A percentile compares a stretch with the other conserved stretches of the same genome.
Evolutionary conservation across 257 asterid genomes (phyloP).

Genomic region (Solanum appendiculatum): DNA sequence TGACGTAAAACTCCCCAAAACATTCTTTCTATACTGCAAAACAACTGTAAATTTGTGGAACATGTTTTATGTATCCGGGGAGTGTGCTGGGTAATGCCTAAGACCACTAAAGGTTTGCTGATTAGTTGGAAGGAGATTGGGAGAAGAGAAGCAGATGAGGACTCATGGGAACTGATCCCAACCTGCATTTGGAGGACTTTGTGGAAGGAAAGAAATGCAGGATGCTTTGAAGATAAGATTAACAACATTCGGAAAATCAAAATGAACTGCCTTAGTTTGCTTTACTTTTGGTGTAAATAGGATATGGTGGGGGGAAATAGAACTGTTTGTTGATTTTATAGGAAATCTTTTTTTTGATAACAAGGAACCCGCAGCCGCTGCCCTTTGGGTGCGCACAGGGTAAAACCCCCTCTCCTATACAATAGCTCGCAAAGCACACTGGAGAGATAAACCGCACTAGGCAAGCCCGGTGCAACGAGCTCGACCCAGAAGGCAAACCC

Average conservation of each 20-base stretch:
- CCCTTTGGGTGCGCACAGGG: too few relatives aligned
- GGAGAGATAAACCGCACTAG: too few relatives aligned
- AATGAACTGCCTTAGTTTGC: background rate
- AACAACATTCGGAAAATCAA: background rate
- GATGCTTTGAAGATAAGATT: background rate
- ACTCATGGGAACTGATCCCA: background rate
- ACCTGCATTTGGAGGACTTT: background rate
- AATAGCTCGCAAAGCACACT: too few relatives aligned
- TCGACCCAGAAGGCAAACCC: too few relatives aligned
- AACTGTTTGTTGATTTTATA: background rate
- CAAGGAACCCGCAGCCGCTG: too few relatives aligned
- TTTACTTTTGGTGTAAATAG: background rate
- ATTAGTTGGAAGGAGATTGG: background rate
- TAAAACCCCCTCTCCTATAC: too few relatives aligned
- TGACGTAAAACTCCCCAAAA: background rate
- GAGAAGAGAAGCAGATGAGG: background rate
- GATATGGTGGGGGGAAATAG: background rate
- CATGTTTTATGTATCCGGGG: background rate
- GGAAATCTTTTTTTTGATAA: background rate
- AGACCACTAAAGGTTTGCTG: background rate
- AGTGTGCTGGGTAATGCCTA: background rate
- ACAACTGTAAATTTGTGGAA: background rate
- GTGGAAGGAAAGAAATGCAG: background rate
- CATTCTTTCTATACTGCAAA: background rate
- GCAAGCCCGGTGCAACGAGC: too few relatives aligned